Percentiles rank a stretch among this genome's conserved stretches.
Evolutionary conservation across 202 grass and related monocot genomes (phyloP).

Genomic region (Tripidium arundinaceum): DNA sequence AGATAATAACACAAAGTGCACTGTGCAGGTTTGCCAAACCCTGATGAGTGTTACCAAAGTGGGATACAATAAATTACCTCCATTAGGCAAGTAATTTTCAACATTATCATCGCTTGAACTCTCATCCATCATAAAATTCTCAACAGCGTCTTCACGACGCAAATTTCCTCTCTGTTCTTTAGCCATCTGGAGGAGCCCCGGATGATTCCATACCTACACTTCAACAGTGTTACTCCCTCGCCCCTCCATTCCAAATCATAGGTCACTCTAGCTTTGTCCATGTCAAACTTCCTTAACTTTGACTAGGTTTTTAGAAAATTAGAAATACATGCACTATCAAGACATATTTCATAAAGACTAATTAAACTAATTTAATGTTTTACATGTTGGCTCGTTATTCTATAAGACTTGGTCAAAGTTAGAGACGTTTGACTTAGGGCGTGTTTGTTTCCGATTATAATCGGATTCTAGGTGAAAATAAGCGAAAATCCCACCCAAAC

Average conservation of each 20-base stretch:
- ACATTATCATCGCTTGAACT: conserved; percentile 88
- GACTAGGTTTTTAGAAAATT: neutral
- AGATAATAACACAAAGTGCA: neutral
- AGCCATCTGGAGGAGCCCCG: conserved; percentile 80
- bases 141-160: conserved; percentile 59
- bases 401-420: neutral
- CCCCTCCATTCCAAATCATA: neutral
- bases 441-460: too few species aligned
- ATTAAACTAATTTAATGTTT: neutral
- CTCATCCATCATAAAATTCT: conserved; percentile 84
- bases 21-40: neutral
- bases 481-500: too few species aligned
- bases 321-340: neutral
- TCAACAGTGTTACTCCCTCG: neutral
- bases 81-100: conserved; percentile 54
- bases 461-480: too few species aligned
- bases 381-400: neutral
- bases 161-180: conserved; percentile 76
- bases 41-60: neutral
- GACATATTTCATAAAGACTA: neutral
- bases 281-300: neutral
- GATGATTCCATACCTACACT: conserved; percentile 96
- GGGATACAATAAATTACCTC: conserved; percentile 53
- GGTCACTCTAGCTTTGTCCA: neutral
- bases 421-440: neutral